phyloP scores from a whole-genome alignment of 208 protist genomes.

The Leishmania gerbilli region DNA sequence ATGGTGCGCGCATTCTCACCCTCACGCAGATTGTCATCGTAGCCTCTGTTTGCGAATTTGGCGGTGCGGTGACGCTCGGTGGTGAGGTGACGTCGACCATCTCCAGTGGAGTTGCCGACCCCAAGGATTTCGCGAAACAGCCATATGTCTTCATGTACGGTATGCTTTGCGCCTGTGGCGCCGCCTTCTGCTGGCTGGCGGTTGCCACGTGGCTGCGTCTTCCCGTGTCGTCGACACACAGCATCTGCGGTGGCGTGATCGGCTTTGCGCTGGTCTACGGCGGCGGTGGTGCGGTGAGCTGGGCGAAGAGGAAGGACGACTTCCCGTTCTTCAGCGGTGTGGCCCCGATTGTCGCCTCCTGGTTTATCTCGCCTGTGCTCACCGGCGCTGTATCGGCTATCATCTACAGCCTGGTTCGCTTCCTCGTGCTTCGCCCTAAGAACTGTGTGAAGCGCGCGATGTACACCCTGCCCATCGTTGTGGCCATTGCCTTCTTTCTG shows the following conservation, averaged over 20 bases:
- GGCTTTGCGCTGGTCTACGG: conserved; percentile 72
- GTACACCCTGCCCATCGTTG: conserved; percentile 48
- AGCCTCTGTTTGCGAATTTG: conserved; percentile 72
- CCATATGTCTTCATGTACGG: conserved; percentile 81
- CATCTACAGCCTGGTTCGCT: conserved; percentile 41
- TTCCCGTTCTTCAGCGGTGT: conserved; percentile 65
- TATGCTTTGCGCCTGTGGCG: conserved; percentile 52
- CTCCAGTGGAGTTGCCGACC: conserved; percentile 51
- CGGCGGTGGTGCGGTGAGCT: conserved; percentile 42
- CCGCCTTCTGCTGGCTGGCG: conserved; percentile 52
- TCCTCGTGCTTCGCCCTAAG: conserved; percentile 37
- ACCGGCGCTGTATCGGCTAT: conserved; percentile 38
- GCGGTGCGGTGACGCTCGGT: conserved; percentile 61
- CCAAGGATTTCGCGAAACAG: conserved; percentile 34
- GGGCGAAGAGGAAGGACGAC: conserved; percentile 36
- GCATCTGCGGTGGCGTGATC: conserved; percentile 60
- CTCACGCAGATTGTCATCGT: conserved; percentile 76
- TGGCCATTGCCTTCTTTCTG: conserved; percentile 55
- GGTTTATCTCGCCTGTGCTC: conserved; percentile 62
- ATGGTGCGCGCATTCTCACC: conserved; percentile 69
- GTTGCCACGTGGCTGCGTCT: conserved; percentile 51
- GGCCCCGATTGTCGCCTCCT: conserved; percentile 57
- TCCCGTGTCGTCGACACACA: conserved; percentile 63
- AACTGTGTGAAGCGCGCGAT: conserved; percentile 34
- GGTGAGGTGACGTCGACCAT: conserved; percentile 62